A percentile compares a stretch with the other conserved stretches of the same genome.
Conservation (phyloP, 1,139 yeast genomes). For the Kluyveromyces sp. region DNA sequence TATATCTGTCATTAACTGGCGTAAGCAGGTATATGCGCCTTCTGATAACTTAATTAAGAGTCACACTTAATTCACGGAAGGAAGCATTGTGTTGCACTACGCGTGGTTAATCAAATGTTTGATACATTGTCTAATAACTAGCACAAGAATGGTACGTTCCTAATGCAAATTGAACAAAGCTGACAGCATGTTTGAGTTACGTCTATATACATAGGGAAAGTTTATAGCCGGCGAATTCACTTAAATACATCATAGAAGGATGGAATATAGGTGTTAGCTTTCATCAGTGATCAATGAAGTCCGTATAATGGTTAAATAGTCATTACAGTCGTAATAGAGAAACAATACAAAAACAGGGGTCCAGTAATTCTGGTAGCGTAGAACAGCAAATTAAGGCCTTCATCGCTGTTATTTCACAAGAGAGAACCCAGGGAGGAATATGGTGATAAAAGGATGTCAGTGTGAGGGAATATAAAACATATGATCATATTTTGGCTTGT, state of each 20-base stretch:
- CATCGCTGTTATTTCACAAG: neutral
- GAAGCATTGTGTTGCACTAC: too few relatives aligned
- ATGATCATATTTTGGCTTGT: neutral
- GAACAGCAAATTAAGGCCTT: neutral
- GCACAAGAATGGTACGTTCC: neutral
- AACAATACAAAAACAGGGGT: conserved; percentile 1
- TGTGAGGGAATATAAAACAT: neutral
- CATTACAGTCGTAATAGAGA: conserved; percentile 9
- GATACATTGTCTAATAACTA: too few relatives aligned
- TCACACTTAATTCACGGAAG: too few relatives aligned
- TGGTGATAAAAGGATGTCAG: neutral
- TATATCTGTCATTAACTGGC: neutral
- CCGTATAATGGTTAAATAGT: conserved; percentile 8
- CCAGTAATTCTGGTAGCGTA: neutral
- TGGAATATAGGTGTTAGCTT: conserved; percentile 1
- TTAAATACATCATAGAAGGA: too few relatives aligned
- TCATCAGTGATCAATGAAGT: conserved; percentile 1
- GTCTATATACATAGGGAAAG: too few relatives aligned
- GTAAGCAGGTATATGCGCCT: neutral
- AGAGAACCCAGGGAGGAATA: neutral
- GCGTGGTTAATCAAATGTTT: too few relatives aligned
- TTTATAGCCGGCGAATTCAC: too few relatives aligned
- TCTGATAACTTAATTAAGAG: too few relatives aligned
- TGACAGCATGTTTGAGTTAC: too few relatives aligned
- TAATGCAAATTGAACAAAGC: too few relatives aligned